Base-by-base conservation (phyloP, 345 rosid genomes). In the Anacardium occidentale region DNA sequence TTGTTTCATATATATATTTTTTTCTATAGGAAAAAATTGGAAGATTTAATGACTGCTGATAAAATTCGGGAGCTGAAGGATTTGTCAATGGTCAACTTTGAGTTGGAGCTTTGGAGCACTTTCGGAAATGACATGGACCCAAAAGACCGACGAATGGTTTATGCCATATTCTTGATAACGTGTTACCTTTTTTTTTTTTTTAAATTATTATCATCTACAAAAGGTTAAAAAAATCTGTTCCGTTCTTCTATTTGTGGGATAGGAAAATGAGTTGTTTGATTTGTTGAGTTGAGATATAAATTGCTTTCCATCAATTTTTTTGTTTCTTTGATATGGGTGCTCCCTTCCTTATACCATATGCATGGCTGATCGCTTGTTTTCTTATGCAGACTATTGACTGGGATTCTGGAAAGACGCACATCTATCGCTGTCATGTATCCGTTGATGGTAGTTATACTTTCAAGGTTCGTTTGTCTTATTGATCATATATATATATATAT, bases 341-440 rank as follows among this genome's bases (percentile, higher is more conserved):
- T 21, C 7, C 37, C 10, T 34, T 25, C 13, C 8, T 22, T 68
- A 10, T 2, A 21, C 7, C 32, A 10, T 26, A 40, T 45, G 54
- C 57, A 26, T 53, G 72, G 17, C 56, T 56, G 24, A 74, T 48
- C 47, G 24, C 20, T 60, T 66, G 17, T 26, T 62, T 45, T 51
- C 21, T 70, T 45, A 62, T 56, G 73, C 86, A 90, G 97, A 34
- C 44, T 21, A 67, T 73, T 59, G 81, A 79, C 37, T 82, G 90
- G 91, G 90, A 85, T 81, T 73, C 85, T 12, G 84, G 78, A n/a
- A 82, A 66, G 59, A 79, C 91, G 0, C 83, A 76, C 52, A 18
- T 73, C 52, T 90, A 89, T 58, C 87, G 81, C 0, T 93, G 98
- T 62, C 76, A 90, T 73, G 87, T 89, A 54, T 79, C 80, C 69